phyloP scores from a whole-genome alignment of 306 rosid genomes.

The Ziziphus jujuba region DNA sequence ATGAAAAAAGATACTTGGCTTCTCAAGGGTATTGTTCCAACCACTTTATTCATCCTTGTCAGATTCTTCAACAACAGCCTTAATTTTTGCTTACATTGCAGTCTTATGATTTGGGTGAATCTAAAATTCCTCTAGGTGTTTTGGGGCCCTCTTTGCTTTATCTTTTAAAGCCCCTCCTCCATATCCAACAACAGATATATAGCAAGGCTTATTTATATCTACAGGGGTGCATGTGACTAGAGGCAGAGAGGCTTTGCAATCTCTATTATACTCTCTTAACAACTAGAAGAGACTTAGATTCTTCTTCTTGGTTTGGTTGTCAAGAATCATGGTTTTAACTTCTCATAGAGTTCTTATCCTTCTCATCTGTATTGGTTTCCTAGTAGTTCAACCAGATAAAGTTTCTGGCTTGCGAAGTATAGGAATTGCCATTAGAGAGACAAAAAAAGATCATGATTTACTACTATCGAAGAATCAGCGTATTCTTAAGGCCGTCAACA shows the following conservation, averaged over 20 bases:
- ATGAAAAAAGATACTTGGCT: conserved; percentile 73
- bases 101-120: conserved; percentile 75
- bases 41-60: conserved; percentile 68
- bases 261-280: conserved; percentile 22
- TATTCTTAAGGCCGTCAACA: conserved; percentile 28
- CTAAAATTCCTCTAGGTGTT: conserved; percentile 54
- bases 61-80: conserved; percentile 92
- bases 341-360: conserved; percentile 43
- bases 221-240: conserved; percentile 63
- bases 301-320: no score
- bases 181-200: conserved; percentile 50
- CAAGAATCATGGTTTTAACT: conserved; percentile 55
- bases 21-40: conserved; percentile 73
- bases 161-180: conserved; percentile 59
- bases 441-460: conserved; percentile 36
- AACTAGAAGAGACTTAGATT: conserved; percentile 4
- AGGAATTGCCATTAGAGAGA: conserved; percentile 47
- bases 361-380: conserved; percentile 57
- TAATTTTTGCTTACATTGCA: conserved; percentile 51
- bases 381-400: conserved; percentile 45
- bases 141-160: conserved; percentile 56
- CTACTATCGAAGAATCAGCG: conserved; percentile 39
- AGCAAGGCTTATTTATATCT: conserved; percentile 39
- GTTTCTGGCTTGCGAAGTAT: conserved; percentile 47
- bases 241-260: conserved; percentile 25